phyloP scores from a whole-genome alignment of 176 grass and related monocot genomes.

The Avena eriantha region DNA sequence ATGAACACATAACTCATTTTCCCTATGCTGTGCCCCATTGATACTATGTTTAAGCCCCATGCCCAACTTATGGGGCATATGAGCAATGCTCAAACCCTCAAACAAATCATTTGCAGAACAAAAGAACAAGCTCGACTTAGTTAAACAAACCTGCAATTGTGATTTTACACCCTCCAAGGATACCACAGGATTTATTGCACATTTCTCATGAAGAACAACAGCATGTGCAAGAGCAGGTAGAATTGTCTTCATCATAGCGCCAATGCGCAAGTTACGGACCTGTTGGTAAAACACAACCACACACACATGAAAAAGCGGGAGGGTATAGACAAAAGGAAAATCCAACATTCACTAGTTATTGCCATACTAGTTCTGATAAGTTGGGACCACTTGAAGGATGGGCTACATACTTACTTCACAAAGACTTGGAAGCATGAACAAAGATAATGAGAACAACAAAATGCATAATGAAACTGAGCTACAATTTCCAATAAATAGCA shows the following conservation, averaged over 20 bases:
- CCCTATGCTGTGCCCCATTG: not conserved
- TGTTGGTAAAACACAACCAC: constrained; percentile 41
- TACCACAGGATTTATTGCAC: constrained; percentile 24
- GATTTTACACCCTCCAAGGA: constrained; percentile 65
- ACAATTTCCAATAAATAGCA: not conserved
- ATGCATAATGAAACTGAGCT: constrained; percentile 27
- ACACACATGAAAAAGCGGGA: not conserved
- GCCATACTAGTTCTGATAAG: constrained; percentile 34
- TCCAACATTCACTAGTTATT: constrained; percentile 22
- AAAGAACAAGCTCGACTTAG: not conserved
- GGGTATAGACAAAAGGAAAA: constrained; percentile 5
- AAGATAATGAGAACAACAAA: constrained; percentile 14
- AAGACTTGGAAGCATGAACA: constrained; percentile 27
- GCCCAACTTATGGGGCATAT: constrained; percentile 25
- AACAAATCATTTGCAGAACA: constrained; percentile 20
- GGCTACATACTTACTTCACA: constrained; percentile 11
- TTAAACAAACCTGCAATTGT: constrained; percentile 78
- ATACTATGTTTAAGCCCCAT: not conserved
- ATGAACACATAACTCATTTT: no score
- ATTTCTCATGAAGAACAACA: constrained; percentile 69
- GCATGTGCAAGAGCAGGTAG: constrained; percentile 90
- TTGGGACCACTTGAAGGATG: constrained; percentile 6
- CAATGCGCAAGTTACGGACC: constrained; percentile 92
- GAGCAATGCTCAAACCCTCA: constrained; percentile 27
- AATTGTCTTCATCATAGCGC: constrained; percentile 97